These are phyloP conservation scores for Termitomyces sp. DNA, from an alignment of 768 basidiomycete genomes.

Conservation along the genomic window DNA sequence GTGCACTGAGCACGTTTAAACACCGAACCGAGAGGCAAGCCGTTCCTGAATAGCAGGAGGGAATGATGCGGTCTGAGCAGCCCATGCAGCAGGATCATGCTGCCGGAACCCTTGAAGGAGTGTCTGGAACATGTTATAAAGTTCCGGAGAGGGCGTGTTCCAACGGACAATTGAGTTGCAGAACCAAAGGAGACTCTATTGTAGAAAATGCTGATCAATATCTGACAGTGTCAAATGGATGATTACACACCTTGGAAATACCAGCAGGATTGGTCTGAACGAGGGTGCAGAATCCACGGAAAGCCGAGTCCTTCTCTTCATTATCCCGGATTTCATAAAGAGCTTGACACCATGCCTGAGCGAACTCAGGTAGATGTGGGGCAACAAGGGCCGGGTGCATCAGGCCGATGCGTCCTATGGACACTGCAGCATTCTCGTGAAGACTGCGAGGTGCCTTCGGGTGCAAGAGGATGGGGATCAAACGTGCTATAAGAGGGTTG, in stretches of 20 bases:
- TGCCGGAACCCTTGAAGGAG: conserved; percentile 88
- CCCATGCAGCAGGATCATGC: conserved; percentile 85
- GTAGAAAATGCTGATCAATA: conserved; percentile 6
- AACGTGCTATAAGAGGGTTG: conserved; percentile 75
- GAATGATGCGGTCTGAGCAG: conserved; percentile 74
- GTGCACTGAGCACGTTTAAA: conserved; percentile 39
- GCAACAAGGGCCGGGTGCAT: conserved; percentile 90
- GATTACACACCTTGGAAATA: conserved; percentile 75
- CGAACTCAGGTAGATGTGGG: conserved; percentile 85
- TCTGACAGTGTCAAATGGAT: neutral
- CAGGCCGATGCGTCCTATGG: conserved; percentile 92
- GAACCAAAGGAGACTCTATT: conserved; percentile 92
- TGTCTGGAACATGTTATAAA: conserved; percentile 92
- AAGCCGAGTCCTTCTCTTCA: conserved; percentile 99
- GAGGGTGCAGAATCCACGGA: conserved; percentile 94
- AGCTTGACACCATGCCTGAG: conserved; percentile 95
- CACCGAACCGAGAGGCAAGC: conserved; percentile 81
- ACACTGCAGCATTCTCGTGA: conserved; percentile 98
- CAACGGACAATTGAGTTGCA: conserved; percentile 97
- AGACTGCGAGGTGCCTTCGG: conserved; percentile 90
- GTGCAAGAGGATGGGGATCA: conserved; percentile 91
- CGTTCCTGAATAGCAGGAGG: conserved; percentile 89
- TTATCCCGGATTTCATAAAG: conserved; percentile 98
- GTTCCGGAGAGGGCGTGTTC: conserved; percentile 87
- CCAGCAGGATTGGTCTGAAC: conserved; percentile 94